phyloP scores from a whole-genome alignment of 345 rosid species.

The Cardiospermum halicacabum region DNA sequence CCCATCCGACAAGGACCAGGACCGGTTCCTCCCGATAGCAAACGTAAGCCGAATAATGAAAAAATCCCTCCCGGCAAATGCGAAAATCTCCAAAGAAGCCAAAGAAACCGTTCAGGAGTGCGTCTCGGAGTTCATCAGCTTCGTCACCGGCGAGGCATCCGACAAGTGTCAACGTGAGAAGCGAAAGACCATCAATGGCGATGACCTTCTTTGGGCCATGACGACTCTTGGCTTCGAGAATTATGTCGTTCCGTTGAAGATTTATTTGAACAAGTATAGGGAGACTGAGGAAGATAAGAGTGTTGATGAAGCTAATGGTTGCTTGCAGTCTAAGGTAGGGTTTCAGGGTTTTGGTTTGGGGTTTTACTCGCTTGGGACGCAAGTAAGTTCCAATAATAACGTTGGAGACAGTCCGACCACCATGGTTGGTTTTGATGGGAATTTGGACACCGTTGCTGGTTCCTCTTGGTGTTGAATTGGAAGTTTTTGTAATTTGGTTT shows the following conservation, averaged over 20 bases:
- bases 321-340: background rate
- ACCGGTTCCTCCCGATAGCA: slow-evolving; percentile 31
- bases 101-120: slow-evolving; percentile 41
- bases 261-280: slow-evolving; percentile 32
- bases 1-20: slow-evolving; percentile 31
- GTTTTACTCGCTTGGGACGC: slow-evolving; percentile 29
- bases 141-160: slow-evolving; percentile 35
- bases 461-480: no score
- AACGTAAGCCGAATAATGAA: slow-evolving; percentile 36
- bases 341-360: slow-evolving; percentile 23
- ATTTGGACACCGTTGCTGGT: slow-evolving; percentile 12
- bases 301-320: slow-evolving; percentile 12
- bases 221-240: slow-evolving; percentile 34
- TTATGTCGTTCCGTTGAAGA: slow-evolving; percentile 28
- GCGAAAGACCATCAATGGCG: slow-evolving; percentile 36
- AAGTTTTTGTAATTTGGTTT: no score
- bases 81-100: slow-evolving; percentile 32
- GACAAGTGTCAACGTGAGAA: slow-evolving; percentile 36
- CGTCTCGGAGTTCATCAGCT: slow-evolving; percentile 38
- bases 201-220: slow-evolving; percentile 39
- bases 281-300: slow-evolving; percentile 33
- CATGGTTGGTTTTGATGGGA: slow-evolving; percentile 20
- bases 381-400: slow-evolving; percentile 6
- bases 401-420: slow-evolving; percentile 14
- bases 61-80: slow-evolving; percentile 29